Conservation (phyloP, 805 yeast genomes). For the Pichia nakasei region DNA sequence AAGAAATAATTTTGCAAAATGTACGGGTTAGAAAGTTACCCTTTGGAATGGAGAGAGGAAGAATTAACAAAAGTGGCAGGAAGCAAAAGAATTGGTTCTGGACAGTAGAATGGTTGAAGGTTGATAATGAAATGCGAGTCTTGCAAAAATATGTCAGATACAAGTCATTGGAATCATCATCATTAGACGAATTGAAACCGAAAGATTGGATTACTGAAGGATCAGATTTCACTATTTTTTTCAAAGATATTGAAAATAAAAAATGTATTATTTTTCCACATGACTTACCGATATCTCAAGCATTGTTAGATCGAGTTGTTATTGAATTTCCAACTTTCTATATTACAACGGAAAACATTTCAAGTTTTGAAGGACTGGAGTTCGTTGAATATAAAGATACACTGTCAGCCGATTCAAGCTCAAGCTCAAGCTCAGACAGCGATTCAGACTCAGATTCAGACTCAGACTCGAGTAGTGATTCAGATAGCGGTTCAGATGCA, state of each 20-base stretch:
- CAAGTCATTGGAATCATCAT: constrained; percentile 31
- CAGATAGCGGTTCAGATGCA: constrained; percentile 9
- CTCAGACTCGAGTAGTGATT: constrained; percentile 7
- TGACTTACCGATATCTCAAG: constrained; percentile 20
- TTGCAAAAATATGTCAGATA: constrained; percentile 26
- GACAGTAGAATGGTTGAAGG: constrained; percentile 69
- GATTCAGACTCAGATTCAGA: constrained; percentile 11
- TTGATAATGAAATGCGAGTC: constrained; percentile 17
- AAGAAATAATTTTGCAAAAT: constrained; percentile 34
- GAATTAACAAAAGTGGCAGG: constrained; percentile 41
- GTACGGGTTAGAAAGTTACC: constrained; percentile 59
- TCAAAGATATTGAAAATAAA: constrained; percentile 27
- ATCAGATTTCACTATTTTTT: constrained; percentile 15
- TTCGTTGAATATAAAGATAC: not conserved
- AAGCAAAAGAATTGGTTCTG: constrained; percentile 60
- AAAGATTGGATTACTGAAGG: constrained; percentile 7
- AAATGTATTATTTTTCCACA: not conserved
- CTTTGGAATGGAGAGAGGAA: constrained; percentile 63
- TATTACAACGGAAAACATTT: constrained; percentile 19
- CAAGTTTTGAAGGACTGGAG: not conserved
- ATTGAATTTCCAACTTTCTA: constrained; percentile 72
- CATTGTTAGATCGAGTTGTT: constrained; percentile 48
- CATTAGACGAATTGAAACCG: constrained; percentile 35
- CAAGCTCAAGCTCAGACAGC: not conserved
- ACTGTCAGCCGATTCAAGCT: constrained; percentile 2